Evolutionary conservation across 176 grass and related monocot species (phyloP).

Genomic region (Oryza brachyantha): DNA sequence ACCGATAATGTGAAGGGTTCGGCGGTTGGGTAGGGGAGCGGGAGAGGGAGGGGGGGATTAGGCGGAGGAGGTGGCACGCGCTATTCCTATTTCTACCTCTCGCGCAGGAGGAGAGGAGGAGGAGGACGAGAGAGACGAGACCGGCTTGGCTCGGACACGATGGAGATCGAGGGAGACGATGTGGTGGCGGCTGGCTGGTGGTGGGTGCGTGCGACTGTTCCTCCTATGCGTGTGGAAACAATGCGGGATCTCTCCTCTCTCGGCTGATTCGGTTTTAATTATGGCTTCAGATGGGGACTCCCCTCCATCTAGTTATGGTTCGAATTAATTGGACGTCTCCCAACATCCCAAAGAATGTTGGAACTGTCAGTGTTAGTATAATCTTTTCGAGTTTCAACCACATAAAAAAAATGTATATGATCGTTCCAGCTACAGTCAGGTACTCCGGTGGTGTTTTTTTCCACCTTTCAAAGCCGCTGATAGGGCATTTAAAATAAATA

Average conservation of each 20-base stretch:
- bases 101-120: too few relatives aligned
- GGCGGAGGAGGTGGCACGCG: slow-evolving; percentile 12
- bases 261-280: neutral
- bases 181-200: neutral
- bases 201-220: slow-evolving; percentile 5
- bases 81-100: neutral
- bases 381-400: neutral
- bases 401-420: neutral
- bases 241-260: neutral
- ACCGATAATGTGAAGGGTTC: slow-evolving; percentile 33
- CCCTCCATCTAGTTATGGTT: neutral
- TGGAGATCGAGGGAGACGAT: neutral
- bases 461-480: too few relatives aligned
- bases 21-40: neutral
- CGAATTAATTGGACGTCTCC: neutral
- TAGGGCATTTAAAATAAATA: too few relatives aligned
- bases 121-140: neutral
- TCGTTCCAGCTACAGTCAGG: too few relatives aligned
- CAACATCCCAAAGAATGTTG: neutral
- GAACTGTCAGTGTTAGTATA: neutral
- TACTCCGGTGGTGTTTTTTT: too few relatives aligned
- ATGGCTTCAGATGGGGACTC: neutral
- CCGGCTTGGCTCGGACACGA: neutral
- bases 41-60: neutral
- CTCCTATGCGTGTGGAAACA: neutral